Conservation (phyloP, 1,139 yeast genomes). For the Suhomyces chickasaworum region DNA sequence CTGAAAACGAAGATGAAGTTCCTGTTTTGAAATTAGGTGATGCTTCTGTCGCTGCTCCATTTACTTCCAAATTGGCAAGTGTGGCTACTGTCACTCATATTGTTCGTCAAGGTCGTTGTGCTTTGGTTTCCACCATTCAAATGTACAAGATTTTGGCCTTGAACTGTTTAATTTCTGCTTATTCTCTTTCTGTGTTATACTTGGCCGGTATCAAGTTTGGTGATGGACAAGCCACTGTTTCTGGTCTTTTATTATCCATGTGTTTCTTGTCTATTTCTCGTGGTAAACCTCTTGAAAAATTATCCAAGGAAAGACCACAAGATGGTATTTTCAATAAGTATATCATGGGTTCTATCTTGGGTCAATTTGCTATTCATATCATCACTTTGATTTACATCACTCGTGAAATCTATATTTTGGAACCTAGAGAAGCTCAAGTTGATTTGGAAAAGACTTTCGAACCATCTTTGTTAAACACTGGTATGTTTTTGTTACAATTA, state of each 20-base stretch:
- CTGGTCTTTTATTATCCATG: conserved; percentile 87
- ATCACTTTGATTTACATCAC: conserved; percentile 80
- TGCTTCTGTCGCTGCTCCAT: conserved; percentile 99
- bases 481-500: conserved; percentile 89
- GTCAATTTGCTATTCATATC: conserved; percentile 94
- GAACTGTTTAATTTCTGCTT: conserved; percentile 96
- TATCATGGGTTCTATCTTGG: conserved; percentile 95
- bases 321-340: conserved; percentile 93
- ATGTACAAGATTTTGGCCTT: conserved; percentile 97
- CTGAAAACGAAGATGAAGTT: conserved; percentile 79
- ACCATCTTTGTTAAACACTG: conserved; percentile 93
- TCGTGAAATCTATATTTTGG: conserved; percentile 76
- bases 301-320: conserved; percentile 95
- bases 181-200: conserved; percentile 89
- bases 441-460: conserved; percentile 86
- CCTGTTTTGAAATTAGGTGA: conserved; percentile 95
- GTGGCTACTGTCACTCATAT: conserved; percentile 93
- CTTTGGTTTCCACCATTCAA: conserved; percentile 94
- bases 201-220: conserved; percentile 98
- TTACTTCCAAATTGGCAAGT: conserved; percentile 89
- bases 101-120: conserved; percentile 98
- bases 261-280: conserved; percentile 95
- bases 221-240: conserved; percentile 93
- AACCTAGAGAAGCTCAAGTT: conserved; percentile 86
- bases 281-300: conserved; percentile 86